Base-by-base conservation (phyloP, 345 rosid genomes). In the Salix brachista region DNA sequence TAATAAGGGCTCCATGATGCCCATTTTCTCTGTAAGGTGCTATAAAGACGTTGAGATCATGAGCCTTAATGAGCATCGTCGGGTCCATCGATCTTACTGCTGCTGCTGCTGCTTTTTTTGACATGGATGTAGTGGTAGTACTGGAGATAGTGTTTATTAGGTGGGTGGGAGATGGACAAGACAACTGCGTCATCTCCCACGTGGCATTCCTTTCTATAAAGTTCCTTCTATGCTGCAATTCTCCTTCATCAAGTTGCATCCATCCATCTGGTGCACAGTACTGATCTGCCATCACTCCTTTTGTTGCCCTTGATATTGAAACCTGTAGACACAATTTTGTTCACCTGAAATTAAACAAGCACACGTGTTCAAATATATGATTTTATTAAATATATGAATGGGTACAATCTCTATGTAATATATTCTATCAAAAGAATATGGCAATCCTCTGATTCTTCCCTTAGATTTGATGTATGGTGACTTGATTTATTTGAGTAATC, bases 171-270 rank as follows among this genome's bases (percentile, higher is more conserved):
- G 83, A 85, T 75, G 84, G 84, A 82, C 78, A 84, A 79, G 82
- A 74, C 74, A 87, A 48, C 68, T 85, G 92, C 89, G 82, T 82
- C 91, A 81, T 85, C 69, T 87, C 93, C 96, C 91, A 91, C 84
- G 88, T 84, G 86, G 84, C 83, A 80, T 89, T 91, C 89, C 84
- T 89, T 74, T 75, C 88, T 7, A 77, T 61, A 52, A 85, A 75
- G 86, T 39, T 81, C 52, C 74, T 82, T 70, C 81, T 84, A 8
- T 74, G 79, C 42, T 82, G 80, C 61, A 81, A 74, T 78, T 82
- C 91, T 28, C 78, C 72, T 70, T 83, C 90, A 23, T 84, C 89
- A 60, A 83, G 75, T 76, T 80, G 85, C 69, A 79, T 75, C 91
- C 89, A 85, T 74, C 86, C 90, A 69, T 83, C 80, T 67, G 74